Conservation (phyloP, 139 green algal species). For the Zygnema cylindricum region DNA sequence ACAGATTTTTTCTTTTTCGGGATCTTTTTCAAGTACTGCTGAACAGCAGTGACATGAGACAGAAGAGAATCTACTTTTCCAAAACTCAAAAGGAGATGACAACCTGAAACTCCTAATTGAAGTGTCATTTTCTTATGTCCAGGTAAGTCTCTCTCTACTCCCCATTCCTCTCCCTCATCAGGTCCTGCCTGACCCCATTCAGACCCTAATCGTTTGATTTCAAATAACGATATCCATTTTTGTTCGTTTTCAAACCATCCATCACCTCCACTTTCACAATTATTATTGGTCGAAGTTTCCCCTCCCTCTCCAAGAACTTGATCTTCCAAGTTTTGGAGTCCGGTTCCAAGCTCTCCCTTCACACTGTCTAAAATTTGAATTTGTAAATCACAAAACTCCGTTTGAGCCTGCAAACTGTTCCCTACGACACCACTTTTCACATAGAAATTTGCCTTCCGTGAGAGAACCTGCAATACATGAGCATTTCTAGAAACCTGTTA, state of each 20-base stretch:
- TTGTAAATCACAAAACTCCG: conserved; percentile 23
- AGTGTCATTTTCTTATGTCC: conserved; percentile 2
- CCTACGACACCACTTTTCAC: too few species aligned
- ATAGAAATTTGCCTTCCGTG: neutral
- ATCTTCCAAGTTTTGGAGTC: neutral
- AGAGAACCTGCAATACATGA: conserved; percentile 9
- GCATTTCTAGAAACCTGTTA: neutral
- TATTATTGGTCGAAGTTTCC: neutral
- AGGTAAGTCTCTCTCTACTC: neutral
- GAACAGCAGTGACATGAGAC: neutral
- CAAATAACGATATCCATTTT: neutral
- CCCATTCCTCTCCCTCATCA: neutral
- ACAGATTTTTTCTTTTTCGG: neutral
- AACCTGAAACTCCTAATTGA: neutral
- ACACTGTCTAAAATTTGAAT: neutral
- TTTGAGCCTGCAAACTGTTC: neutral
- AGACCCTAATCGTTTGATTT: neutral
- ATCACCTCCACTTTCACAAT: neutral
- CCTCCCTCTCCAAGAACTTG: neutral
- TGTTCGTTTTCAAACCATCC: neutral
- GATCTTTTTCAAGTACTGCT: neutral
- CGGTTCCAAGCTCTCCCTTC: neutral
- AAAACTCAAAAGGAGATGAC: neutral
- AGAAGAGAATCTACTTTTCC: neutral
- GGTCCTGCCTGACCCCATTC: conserved; percentile 1